Base-by-base conservation (phyloP, 1,139 yeast genomes). In the Sugiyamaella paludigena region DNA sequence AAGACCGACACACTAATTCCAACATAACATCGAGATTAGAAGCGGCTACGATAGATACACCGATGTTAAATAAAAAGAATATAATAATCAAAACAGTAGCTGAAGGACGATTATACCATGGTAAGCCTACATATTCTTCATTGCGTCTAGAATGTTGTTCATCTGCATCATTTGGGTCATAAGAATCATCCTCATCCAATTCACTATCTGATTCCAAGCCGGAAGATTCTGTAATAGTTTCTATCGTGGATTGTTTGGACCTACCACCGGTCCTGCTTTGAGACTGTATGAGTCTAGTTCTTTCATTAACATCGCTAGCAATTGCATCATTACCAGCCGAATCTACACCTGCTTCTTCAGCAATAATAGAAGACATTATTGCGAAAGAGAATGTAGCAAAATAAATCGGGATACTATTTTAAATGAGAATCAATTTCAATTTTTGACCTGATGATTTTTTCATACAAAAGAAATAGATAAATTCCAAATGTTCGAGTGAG, bases 21-120 rank as follows among this genome's bases (percentile, higher is more conserved):
- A 58, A 55, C 51, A 59, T 46, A 15, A 58, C 63, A 49, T 61
- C 65, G 3, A 61, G 39, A 13, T 52, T 50, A 13, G 63, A 52
- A 4, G 65, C 55, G 10, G 54, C 38, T 1, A 57, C 49, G 15
- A 59, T 42, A 32, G 58, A 52, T 45, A 52, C 56, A 12, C 59
- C 61, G 30, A 55, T 46, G 11, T 57, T 52, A 43, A 46, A 53
- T 28, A 51, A 30, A 27, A 54, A 50, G 40, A 52, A 44, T n/a
- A 49, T 51, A 2, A 48, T 49, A 11, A 56, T 37, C 11, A 59
- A 43, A 11, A 54, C 40, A 28, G 37, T 33, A 1, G 53, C 48
- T 4, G 53, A 53, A 1, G 60, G 61, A 6, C 55, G 49, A 9
- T 46, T 45, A n/a, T 42, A 32, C 47, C 52, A 49, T 2, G 55